phyloP scores from a whole-genome alignment of 371 early-diverging fungal species.

The Mucor irregularis region DNA sequence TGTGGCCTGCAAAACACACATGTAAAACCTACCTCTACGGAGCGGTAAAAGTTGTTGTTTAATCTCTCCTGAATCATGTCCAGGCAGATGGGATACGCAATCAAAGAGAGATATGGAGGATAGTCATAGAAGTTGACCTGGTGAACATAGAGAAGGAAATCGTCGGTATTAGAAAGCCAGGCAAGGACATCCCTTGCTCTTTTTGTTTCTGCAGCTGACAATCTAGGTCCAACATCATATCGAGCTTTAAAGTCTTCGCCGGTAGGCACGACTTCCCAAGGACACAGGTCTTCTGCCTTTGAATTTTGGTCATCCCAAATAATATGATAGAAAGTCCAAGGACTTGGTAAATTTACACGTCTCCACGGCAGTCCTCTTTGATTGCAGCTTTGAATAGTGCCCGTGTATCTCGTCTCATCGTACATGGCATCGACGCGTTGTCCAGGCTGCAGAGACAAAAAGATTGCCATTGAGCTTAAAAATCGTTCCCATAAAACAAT shows the following conservation, averaged over 20 bases:
- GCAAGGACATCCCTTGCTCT: slow-evolving; percentile 40
- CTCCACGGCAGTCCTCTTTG: slow-evolving; percentile 36
- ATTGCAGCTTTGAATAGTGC: slow-evolving; percentile 46
- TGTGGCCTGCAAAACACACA: not conserved
- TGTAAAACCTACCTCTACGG: slow-evolving; percentile 26
- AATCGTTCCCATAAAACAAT: slow-evolving; percentile 67
- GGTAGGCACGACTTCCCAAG: slow-evolving; percentile 60
- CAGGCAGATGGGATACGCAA: slow-evolving; percentile 76
- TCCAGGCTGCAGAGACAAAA: slow-evolving; percentile 39
- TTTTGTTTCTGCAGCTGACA: slow-evolving; percentile 19
- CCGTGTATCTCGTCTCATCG: slow-evolving; percentile 64
- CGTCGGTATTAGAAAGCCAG: slow-evolving; percentile 38
- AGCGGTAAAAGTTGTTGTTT: slow-evolving; percentile 62
- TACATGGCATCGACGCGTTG: slow-evolving; percentile 67
- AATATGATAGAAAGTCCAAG: slow-evolving; percentile 58
- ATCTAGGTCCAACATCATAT: slow-evolving; percentile 26
- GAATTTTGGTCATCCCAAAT: slow-evolving; percentile 49
- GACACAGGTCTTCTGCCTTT: slow-evolving; percentile 33
- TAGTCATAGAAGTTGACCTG: slow-evolving; percentile 69
- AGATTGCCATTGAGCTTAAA: slow-evolving; percentile 55
- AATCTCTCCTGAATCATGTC: slow-evolving; percentile 60
- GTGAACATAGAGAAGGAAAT: slow-evolving; percentile 62
- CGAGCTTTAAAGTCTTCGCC: slow-evolving; percentile 38
- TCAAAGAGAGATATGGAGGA: slow-evolving; percentile 60
- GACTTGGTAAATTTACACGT: slow-evolving; percentile 41